These are phyloP conservation scores for Arthrobotrys conoides DNA, from an alignment of 2,329 filamentous ascomycete genomes.

Conservation along the genomic window DNA sequence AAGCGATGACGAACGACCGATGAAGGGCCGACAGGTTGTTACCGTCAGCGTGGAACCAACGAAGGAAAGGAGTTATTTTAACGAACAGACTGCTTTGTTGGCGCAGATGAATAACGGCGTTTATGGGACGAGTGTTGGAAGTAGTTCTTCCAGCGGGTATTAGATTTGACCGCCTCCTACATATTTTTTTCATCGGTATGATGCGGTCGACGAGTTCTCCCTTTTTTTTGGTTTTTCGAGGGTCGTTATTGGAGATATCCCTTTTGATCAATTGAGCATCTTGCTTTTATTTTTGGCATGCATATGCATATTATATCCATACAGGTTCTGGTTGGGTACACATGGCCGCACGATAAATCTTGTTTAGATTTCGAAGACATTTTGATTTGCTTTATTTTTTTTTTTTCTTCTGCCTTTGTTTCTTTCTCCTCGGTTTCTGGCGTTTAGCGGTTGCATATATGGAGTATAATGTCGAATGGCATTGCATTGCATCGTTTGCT, in stretches of 20 bases:
- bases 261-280: not conserved
- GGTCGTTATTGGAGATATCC: not conserved
- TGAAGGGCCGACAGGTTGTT: constrained; percentile 13
- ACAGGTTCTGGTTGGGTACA: constrained; percentile 10
- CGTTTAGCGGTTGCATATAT: constrained; percentile 26
- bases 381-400: not conserved
- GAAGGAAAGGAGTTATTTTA: constrained; percentile 51
- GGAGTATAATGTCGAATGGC: constrained; percentile 14
- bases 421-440: not conserved
- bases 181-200: not conserved
- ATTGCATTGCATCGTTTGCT: not conserved
- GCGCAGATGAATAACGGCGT: constrained; percentile 46
- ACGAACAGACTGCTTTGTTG: constrained; percentile 51
- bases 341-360: constrained; percentile 24
- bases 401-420: not conserved
- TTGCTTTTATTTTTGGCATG: not conserved
- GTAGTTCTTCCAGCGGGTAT: constrained; percentile 47
- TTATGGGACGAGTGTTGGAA: constrained; percentile 51
- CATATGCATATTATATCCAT: constrained; percentile 21
- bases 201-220: not conserved
- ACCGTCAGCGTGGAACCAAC: constrained; percentile 1
- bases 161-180: constrained; percentile 14
- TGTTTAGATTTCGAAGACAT: constrained; percentile 9
- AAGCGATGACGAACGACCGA: not conserved
- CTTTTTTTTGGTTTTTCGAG: not conserved